Conservation (phyloP, 2,329 filamentous ascomycete species). For the Colletotrichum agaves region DNA sequence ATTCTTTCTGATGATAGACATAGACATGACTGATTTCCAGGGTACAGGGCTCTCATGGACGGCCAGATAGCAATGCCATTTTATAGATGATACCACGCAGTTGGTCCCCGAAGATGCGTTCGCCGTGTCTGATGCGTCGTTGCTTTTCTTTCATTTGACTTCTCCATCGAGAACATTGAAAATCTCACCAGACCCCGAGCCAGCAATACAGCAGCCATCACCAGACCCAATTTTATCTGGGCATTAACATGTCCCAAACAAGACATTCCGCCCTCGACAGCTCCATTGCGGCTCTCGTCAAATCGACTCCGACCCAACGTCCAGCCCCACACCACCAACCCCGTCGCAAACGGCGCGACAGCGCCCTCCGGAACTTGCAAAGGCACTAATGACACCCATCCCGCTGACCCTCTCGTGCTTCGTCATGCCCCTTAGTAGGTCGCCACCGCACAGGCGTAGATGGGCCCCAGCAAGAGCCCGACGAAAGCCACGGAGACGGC, state of each 20-base stretch:
- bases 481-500: conserved; percentile 75
- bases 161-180: not conserved
- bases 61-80: conserved; percentile 6
- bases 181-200: not conserved
- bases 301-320: not conserved
- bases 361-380: conserved; percentile 77
- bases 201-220: not conserved
- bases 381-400: conserved; percentile 75
- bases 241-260: conserved; percentile 7
- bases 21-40: conserved; percentile 27
- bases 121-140: too few relatives aligned
- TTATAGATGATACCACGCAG: not conserved
- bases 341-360: conserved; percentile 73
- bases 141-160: not conserved
- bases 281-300: not conserved
- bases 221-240: conserved; percentile 4
- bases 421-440: conserved; percentile 72
- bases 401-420: conserved; percentile 69
- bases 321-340: conserved; percentile 60
- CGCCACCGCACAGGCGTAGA: conserved; percentile 79
- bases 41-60: conserved; percentile 2
- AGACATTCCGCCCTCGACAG: conserved; percentile 6
- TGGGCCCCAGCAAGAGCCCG: conserved; percentile 79
- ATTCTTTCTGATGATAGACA: conserved; percentile 20
- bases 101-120: not conserved